Evolutionary conservation across 768 basidiomycete genomes (phyloP), one percentile per base, ranked within the genome.

Genomic region (Hydnum rufescens): DNA sequence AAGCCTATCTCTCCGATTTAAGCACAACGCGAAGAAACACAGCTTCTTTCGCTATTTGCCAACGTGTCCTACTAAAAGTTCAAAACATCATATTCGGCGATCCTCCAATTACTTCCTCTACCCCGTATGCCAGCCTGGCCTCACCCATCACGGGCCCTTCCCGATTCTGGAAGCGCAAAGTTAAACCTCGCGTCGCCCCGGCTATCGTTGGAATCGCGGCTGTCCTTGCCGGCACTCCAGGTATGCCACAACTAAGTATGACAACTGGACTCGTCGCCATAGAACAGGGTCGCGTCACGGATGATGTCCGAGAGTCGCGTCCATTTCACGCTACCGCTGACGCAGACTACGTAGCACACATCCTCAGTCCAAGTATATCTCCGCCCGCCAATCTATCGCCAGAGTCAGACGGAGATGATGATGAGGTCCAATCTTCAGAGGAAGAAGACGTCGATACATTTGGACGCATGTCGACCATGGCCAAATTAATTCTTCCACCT

Each of bases 1-100:
- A 97, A 74, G 87, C 93, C 16, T 78, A 84, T 26, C 71, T 99
- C 19, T 77, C 76, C 53, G 95, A 99, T 64, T 71, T 96, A 4
- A 74, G 80, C 0, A 59, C 65, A 42, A 60, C 65, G 43, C 71
- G 68, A 13, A 73, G 77, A 50, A 74, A 77, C 47, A 80, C 87
- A 2, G 74, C 68, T 42, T 86, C 89, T 0, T 96, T 96, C 66
- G 68, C 76, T 47, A 82, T 93, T 54, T 97, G 95, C 64, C 88
- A 92, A 65, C 77, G 93, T 55, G 77, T 90, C 34, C 68, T 96
- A 54, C 85, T 85, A 63, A 75, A 75, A 63, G 92, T 92, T 61
- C 92, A 97, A 66, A 83, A 90, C 67, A 90, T 97, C 64, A 93
- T 99, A 60, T 99, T 95, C 63, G 78, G 78, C 46, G 87, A 96